Conservation (phyloP, 495 filamentous ascomycete species). For the Elaphomyces granulatus region DNA sequence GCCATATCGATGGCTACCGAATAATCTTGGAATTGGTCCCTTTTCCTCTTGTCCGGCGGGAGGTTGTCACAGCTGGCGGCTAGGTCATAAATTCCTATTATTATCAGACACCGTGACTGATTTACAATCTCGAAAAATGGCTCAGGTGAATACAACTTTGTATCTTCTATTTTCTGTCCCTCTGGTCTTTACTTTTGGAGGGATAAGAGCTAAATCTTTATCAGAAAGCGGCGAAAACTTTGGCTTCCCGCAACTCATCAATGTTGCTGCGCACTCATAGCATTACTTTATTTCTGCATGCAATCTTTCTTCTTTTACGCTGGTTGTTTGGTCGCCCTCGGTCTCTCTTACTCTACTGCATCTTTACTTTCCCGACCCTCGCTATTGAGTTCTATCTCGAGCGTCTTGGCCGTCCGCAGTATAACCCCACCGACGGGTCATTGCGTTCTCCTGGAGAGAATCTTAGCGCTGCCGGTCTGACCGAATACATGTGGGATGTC, state of each 20-base stretch:
- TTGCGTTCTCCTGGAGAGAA: conserved; percentile 73
- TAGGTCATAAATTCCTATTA: no score
- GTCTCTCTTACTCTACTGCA: conserved; percentile 53
- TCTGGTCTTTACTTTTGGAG: background rate
- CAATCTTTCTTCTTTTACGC: conserved; percentile 55
- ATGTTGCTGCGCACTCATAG: conserved; percentile 67
- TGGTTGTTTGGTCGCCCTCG: conserved; percentile 49
- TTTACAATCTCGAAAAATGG: conserved; percentile 1
- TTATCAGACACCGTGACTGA: no score
- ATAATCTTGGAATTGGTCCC: no score
- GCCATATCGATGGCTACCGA: no score
- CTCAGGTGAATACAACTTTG: background rate
- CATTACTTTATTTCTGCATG: conserved; percentile 53
- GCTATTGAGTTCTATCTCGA: conserved; percentile 74
- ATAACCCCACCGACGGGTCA: conserved; percentile 44
- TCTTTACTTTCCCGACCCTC: conserved; percentile 60
- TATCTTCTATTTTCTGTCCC: background rate
- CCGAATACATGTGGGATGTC: conserved; percentile 96
- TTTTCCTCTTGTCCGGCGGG: no score
- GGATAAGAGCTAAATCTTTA: no score
- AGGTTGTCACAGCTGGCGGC: no score
- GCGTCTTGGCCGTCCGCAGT: conserved; percentile 62
- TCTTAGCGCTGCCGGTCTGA: conserved; percentile 73
- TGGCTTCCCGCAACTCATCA: conserved; percentile 63
- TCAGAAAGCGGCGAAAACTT: conserved; percentile 88